Evolutionary conservation across 805 yeast genomes (phyloP).

Genomic region (Jamesozyma rosinii): DNA sequence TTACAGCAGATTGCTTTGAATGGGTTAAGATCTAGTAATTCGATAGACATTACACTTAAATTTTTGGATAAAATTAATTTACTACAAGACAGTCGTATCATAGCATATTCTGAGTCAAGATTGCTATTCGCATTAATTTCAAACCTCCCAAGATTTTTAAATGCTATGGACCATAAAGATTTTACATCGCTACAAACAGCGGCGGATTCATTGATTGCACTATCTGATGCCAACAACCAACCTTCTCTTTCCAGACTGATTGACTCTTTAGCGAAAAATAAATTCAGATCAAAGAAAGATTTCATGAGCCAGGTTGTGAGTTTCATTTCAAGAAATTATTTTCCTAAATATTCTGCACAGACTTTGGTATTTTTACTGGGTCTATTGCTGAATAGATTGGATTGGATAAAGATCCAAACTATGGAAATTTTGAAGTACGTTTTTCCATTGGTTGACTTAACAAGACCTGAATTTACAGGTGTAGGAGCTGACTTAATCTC

Average conservation of each 20-base stretch:
- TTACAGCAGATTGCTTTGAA: slow-evolving; percentile 67
- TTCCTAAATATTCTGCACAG: slow-evolving; percentile 67
- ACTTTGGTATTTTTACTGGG: slow-evolving; percentile 70
- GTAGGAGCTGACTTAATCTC: slow-evolving; percentile 93
- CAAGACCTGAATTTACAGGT: slow-evolving; percentile 69
- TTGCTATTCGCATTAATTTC: slow-evolving; percentile 64
- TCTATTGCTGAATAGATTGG: slow-evolving; percentile 60
- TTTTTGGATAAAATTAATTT: slow-evolving; percentile 63
- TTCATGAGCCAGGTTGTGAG: slow-evolving; percentile 73
- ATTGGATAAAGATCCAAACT: slow-evolving; percentile 76
- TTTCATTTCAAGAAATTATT: slow-evolving; percentile 57
- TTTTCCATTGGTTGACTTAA: slow-evolving; percentile 69
- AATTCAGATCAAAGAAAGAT: slow-evolving; percentile 86
- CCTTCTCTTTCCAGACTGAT: slow-evolving; percentile 61
- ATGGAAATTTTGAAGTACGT: slow-evolving; percentile 65
- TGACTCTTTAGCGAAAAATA: slow-evolving; percentile 62
- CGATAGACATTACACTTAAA: slow-evolving; percentile 69
- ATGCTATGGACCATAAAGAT: slow-evolving; percentile 57
- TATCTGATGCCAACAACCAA: slow-evolving; percentile 52
- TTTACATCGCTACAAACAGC: slow-evolving; percentile 44
- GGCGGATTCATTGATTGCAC: slow-evolving; percentile 46
- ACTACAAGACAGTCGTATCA: slow-evolving; percentile 61
- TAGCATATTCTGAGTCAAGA: slow-evolving; percentile 64
- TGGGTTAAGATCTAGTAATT: slow-evolving; percentile 73
- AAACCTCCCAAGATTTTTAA: slow-evolving; percentile 75